These are phyloP conservation scores for Blastocystis sp. DNA, from an alignment of 352 stramenopile genomes.

Conservation along the genomic window DNA sequence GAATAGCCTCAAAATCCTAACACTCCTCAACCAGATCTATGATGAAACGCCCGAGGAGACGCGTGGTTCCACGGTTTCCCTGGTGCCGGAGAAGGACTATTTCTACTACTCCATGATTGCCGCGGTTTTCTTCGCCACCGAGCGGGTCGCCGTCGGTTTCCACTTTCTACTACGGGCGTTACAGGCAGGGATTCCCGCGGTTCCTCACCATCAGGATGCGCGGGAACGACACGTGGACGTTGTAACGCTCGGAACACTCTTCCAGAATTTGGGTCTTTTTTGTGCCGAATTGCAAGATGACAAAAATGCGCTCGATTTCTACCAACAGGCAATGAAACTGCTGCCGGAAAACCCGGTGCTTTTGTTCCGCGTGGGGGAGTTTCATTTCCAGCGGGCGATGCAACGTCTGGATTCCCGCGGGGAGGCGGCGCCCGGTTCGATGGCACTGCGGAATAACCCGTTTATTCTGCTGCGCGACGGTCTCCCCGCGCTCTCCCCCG, in stretches of 20 bases:
- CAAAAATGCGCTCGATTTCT: background rate
- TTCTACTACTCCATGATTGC: conserved; percentile 38
- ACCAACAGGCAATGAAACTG: background rate
- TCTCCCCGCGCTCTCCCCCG: background rate
- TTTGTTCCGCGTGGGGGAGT: conserved; percentile 17
- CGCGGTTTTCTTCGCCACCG: background rate
- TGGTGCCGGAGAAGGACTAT: background rate
- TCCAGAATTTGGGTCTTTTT: background rate
- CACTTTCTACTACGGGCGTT: background rate
- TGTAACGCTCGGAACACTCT: background rate
- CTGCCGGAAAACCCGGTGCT: background rate
- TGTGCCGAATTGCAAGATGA: background rate
- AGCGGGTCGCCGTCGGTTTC: background rate
- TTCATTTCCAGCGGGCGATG: background rate
- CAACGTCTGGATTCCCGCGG: too few relatives aligned
- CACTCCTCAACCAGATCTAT: conserved; percentile 39
- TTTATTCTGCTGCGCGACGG: background rate
- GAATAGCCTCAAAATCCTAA: conserved; percentile 25
- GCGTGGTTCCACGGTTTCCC: background rate
- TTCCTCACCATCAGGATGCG: background rate
- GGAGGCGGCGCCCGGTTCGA: background rate
- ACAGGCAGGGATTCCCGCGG: background rate
- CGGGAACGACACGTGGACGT: background rate
- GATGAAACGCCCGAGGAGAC: background rate
- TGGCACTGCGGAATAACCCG: background rate